Evolutionary conservation across 2,329 filamentous ascomycete genomes (phyloP), one percentile per base, ranked within the genome.

Genomic region (Botrytis paeoniae): DNA sequence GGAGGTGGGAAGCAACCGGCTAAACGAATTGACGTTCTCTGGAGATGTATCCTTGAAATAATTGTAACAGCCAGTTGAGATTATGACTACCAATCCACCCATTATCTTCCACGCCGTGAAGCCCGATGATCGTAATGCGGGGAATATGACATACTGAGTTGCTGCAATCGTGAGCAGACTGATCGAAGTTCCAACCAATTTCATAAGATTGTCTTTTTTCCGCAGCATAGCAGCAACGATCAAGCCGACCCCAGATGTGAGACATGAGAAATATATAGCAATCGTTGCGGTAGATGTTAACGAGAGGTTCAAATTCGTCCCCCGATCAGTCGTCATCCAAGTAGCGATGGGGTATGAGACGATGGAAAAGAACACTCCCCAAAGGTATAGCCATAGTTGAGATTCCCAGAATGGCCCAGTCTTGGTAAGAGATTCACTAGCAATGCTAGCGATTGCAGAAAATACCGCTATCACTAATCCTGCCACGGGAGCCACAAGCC

Each of bases 371-470:
- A 76, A 37, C 1, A 77, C 68, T 0, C 76, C 76, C 75, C 75
- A 77, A n/a, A 70, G 69, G 62, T 78, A 78, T 9, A 78, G 72
- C 65, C 70, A 75, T 5, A 73, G 59, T 59, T 77, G 74, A 2
- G 73, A 75, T 57, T 76, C 75, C 77, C 77, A 78, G 29, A 78
- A 78, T 1, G 72, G 71, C 3, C 76, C 76, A 9, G n/a, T 57
- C n/a, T 78, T 78, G 12, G 77, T 77, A 9, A 74, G 72, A 22
- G 74, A 76, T 37, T 78, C 77, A 18, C 73, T 75, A 29, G 66
- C 70, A 54, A 78, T 77, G 43, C 75, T 77, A 3, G 77, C 77
- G 8, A 77, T 69, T 20, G 76, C 77, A 35, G 74, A 76, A 20
- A 75, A 64, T 35, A 73, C 73, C 1, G 76, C 76, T 29, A 78